Evolutionary conservation across 129 eudicot genomes (phyloP).

Genomic region (Saposhnikovia divaricata): DNA sequence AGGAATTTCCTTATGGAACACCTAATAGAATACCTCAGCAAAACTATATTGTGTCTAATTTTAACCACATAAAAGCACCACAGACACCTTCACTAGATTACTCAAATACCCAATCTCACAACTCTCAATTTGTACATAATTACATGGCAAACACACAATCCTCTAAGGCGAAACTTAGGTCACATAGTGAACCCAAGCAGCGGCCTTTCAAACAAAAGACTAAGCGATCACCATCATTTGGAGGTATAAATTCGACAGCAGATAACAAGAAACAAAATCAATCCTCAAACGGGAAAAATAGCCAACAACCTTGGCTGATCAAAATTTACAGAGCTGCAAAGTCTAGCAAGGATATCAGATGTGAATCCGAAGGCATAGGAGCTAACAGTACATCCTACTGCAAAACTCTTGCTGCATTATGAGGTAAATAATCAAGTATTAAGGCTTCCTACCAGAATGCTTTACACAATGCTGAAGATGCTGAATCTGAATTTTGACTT

Average conservation of each 20-base stretch:
- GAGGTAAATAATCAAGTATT: conserved; percentile 14
- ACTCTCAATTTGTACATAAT: conserved; percentile 27
- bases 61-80: not conserved
- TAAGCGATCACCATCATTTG: conserved; percentile 34
- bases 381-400: conserved; percentile 22
- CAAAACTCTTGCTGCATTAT: conserved; percentile 22
- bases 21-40: conserved; percentile 1
- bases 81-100: not conserved
- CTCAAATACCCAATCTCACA: not conserved
- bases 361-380: conserved; percentile 18
- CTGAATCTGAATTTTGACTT: not conserved
- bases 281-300: conserved; percentile 15
- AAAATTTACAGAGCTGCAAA: conserved; percentile 32
- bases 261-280: conserved; percentile 11
- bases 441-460: conserved; percentile 7
- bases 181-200: conserved; percentile 59
- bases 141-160: conserved; percentile 68
- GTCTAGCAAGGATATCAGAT: conserved; percentile 24
- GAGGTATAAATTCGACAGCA: conserved; percentile 20
- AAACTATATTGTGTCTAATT: not conserved
- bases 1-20: conserved; percentile 17
- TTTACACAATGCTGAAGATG: not conserved
- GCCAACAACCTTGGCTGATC: conserved; percentile 28
- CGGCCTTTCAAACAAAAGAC: conserved; percentile 40
- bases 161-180: conserved; percentile 59